Evolutionary conservation across 331 rosid genomes (phyloP).

Genomic region (Malus hybrid): DNA sequence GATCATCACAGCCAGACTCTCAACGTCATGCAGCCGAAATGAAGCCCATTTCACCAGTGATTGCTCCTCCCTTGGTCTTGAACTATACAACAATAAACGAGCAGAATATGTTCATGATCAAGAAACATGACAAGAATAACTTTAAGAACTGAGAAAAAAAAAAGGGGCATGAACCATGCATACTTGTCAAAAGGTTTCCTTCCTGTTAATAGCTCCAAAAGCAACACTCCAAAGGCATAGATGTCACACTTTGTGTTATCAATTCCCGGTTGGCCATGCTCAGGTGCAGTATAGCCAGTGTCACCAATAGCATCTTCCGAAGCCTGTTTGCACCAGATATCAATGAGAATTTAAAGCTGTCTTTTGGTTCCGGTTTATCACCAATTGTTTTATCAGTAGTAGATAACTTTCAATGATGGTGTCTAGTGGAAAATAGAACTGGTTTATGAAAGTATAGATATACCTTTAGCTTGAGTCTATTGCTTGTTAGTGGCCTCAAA

Average conservation of each 20-base stretch:
- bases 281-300: conserved; percentile 59
- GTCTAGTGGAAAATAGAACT: conserved; percentile 2
- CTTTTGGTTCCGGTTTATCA: neutral
- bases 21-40: conserved; percentile 52
- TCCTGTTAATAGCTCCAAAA: conserved; percentile 65
- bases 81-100: conserved; percentile 27
- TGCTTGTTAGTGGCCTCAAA: conserved; percentile 58
- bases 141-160: neutral
- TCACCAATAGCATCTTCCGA: conserved; percentile 40
- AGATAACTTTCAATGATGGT: neutral
- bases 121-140: neutral
- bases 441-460: neutral
- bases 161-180: conserved; percentile 17
- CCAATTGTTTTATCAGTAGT: neutral
- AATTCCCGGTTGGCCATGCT: conserved; percentile 50
- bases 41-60: conserved; percentile 77
- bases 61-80: conserved; percentile 62
- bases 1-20: conserved; percentile 53
- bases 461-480: conserved; percentile 43
- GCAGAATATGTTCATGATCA: neutral
- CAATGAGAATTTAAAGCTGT: neutral
- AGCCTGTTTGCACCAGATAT: conserved; percentile 36
- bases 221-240: conserved; percentile 75
- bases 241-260: conserved; percentile 55
- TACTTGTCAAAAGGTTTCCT: conserved; percentile 63